Conservation (phyloP, 2,329 filamentous ascomycete genomes). For the Ophiosphaerella narmari region DNA sequence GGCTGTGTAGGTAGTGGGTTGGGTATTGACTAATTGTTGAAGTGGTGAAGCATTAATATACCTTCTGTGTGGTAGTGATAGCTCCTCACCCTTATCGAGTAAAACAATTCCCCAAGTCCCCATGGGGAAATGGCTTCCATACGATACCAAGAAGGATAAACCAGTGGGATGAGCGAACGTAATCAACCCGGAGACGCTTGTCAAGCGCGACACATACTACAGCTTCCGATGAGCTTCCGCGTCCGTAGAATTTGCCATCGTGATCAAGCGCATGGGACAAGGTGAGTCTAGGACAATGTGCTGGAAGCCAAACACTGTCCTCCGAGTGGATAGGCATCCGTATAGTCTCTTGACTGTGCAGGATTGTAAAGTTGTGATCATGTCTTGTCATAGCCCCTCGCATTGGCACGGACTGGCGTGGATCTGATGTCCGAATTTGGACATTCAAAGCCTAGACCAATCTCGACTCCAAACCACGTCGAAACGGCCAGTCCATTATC, state of each 20-base stretch:
- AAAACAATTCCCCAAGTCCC: conserved; percentile 25
- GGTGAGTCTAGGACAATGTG: conserved; percentile 5
- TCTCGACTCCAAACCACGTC: conserved; percentile 19
- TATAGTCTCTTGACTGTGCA: conserved; percentile 17
- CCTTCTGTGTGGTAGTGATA: conserved; percentile 8
- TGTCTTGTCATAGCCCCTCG: conserved; percentile 32
- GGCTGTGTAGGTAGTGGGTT: background rate
- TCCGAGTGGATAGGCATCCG: conserved; percentile 13
- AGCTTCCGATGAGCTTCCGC: conserved; percentile 9
- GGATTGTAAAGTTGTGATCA: conserved; percentile 19
- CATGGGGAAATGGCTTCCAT: conserved; percentile 38
- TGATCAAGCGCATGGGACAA: conserved; percentile 25
- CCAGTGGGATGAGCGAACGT: conserved; percentile 31
- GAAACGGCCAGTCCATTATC: conserved; percentile 14
- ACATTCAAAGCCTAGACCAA: conserved; percentile 25
- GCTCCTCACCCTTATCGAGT: conserved; percentile 33
- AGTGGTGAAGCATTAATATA: conserved; percentile 28
- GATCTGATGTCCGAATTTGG: conserved; percentile 37
- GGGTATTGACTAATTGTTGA: conserved; percentile 1
- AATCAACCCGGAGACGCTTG: conserved; percentile 25
- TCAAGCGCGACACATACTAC: conserved; percentile 25
- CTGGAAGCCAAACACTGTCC: conserved; percentile 7
- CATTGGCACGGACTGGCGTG: conserved; percentile 32
- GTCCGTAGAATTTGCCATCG: conserved; percentile 23
- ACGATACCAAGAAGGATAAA: conserved; percentile 15